phyloP scores from a whole-genome alignment of 2,329 filamentous ascomycete species.

The Talaromyces islandicus region DNA sequence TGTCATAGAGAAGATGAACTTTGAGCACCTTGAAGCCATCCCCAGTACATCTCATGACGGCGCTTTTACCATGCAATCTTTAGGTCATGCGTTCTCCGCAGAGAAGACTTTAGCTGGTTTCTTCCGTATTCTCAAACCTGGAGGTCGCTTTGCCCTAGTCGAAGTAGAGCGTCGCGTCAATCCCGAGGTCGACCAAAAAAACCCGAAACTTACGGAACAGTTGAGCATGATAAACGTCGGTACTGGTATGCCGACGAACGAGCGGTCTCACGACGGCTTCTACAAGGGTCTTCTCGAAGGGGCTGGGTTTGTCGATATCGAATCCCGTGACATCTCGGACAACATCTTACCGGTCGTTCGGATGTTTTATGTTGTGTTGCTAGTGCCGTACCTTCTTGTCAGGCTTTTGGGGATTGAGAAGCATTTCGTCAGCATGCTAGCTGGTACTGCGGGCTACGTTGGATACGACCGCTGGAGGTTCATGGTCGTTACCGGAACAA shows the following conservation, averaged over 20 bases:
- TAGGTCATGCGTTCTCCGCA: slow-evolving; percentile 49
- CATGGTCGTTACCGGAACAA: not conserved
- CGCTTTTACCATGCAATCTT: slow-evolving; percentile 52
- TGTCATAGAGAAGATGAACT: slow-evolving; percentile 42
- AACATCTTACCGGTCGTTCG: slow-evolving; percentile 46
- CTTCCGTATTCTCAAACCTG: slow-evolving; percentile 43
- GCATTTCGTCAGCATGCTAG: slow-evolving; percentile 45
- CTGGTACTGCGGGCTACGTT: slow-evolving; percentile 13
- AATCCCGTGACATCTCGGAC: slow-evolving; percentile 40
- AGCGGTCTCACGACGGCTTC: slow-evolving; percentile 31
- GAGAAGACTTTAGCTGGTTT: slow-evolving; percentile 42
- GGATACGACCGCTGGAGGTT: not conserved
- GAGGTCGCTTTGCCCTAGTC: slow-evolving; percentile 41
- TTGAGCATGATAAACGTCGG: slow-evolving; percentile 34
- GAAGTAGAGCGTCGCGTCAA: slow-evolving; percentile 42
- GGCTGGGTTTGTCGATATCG: slow-evolving; percentile 42
- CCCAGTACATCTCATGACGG: slow-evolving; percentile 40
- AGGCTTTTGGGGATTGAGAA: slow-evolving; percentile 38
- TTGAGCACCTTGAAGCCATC: slow-evolving; percentile 45
- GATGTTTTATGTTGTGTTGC: slow-evolving; percentile 43
- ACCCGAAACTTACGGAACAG: slow-evolving; percentile 11
- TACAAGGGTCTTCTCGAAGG: slow-evolving; percentile 35
- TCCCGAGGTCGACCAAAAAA: slow-evolving; percentile 22
- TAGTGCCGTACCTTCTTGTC: slow-evolving; percentile 45
- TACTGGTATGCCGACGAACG: slow-evolving; percentile 43